Percentiles rank a stretch among this genome's conserved stretches.
phyloP scores from a whole-genome alignment of 768 basidiomycete species.

The Auricularia heimuer region DNA sequence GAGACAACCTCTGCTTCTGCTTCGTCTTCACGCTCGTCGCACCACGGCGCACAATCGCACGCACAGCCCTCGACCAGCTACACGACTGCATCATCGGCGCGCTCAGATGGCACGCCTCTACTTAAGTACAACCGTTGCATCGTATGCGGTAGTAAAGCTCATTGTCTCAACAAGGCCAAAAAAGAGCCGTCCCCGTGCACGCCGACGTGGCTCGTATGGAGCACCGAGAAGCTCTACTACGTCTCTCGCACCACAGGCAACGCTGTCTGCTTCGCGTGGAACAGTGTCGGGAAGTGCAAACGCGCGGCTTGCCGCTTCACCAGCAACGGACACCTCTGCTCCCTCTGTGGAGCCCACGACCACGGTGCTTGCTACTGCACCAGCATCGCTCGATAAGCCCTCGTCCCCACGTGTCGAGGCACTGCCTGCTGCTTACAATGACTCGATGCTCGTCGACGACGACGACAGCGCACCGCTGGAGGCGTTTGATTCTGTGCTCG shows the following conservation, averaged over 20 bases:
- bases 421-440: not conserved
- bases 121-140: no score
- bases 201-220: not conserved
- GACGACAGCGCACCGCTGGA: conserved; percentile 2
- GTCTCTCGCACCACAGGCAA: not conserved
- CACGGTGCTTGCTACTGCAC: not conserved
- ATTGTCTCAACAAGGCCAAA: no score
- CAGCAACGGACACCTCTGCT: not conserved
- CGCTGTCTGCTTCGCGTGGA: not conserved
- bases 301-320: not conserved
- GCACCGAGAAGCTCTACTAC: not conserved
- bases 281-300: not conserved
- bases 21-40: no score
- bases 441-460: conserved; percentile 9
- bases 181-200: not conserved
- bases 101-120: no score
- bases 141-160: no score
- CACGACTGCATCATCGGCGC: no score
- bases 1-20: no score
- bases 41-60: no score
- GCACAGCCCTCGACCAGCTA: no score
- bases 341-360: not conserved
- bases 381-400: not conserved
- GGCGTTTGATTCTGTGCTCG: not conserved
- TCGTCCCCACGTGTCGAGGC: not conserved